Percentiles rank a stretch among this genome's conserved stretches.
Evolutionary conservation across 2,329 filamentous ascomycete genomes (phyloP).

Genomic region (Lecanosticta acicola): DNA sequence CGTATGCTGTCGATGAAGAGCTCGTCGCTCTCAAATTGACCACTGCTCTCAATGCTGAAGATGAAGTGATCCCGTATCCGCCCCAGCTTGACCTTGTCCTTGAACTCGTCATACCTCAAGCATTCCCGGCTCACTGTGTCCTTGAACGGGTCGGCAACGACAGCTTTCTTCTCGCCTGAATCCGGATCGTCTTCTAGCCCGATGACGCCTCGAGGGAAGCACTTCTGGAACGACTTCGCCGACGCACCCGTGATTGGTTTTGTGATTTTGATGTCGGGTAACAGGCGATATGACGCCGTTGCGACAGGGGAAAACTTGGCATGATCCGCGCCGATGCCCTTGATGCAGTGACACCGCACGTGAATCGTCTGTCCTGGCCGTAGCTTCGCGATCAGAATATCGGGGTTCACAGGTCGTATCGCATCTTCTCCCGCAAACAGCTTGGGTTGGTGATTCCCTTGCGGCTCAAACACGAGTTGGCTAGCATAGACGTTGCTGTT

Average conservation of each 20-base stretch:
- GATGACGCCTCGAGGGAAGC: slow-evolving; percentile 87
- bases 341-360: slow-evolving; percentile 86
- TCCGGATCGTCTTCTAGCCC: slow-evolving; percentile 66
- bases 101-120: slow-evolving; percentile 84
- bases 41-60: slow-evolving; percentile 89
- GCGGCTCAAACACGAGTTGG: slow-evolving; percentile 65
- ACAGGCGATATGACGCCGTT: slow-evolving; percentile 83
- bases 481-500: slow-evolving; percentile 62
- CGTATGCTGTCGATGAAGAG: slow-evolving; percentile 87
- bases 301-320: slow-evolving; percentile 96
- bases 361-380: slow-evolving; percentile 83
- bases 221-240: slow-evolving; percentile 80
- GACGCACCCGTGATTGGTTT: slow-evolving; percentile 79
- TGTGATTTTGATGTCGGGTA: slow-evolving; percentile 80
- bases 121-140: slow-evolving; percentile 95
- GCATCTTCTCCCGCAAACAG: slow-evolving; percentile 58
- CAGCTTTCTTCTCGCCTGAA: slow-evolving; percentile 73
- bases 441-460: slow-evolving; percentile 61
- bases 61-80: slow-evolving; percentile 93
- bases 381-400: slow-evolving; percentile 91
- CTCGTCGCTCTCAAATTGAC: slow-evolving; percentile 90
- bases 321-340: slow-evolving; percentile 89
- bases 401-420: slow-evolving; percentile 76
- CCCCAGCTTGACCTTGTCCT: slow-evolving; percentile 90
- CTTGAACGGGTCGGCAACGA: slow-evolving; percentile 80